Evolutionary conservation across 305 asterid genomes (phyloP).

Genomic region (Andrographis paniculata): DNA sequence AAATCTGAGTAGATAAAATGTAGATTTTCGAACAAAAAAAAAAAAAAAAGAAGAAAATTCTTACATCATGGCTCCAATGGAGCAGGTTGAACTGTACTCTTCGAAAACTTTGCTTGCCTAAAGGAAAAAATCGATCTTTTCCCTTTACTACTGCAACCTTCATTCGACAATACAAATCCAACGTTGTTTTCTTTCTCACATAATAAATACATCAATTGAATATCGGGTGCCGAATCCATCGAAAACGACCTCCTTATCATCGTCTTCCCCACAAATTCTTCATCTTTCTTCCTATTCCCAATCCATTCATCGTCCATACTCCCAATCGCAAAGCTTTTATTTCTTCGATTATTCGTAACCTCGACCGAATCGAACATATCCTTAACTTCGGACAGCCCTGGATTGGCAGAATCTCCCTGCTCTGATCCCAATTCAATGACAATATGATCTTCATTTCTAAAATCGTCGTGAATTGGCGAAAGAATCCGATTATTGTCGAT

Average conservation of each 20-base stretch:
- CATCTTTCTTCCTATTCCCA: constrained; percentile 46
- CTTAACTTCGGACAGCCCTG: constrained; percentile 17
- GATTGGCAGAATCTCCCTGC: constrained; percentile 14
- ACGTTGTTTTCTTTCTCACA: constrained; percentile 37
- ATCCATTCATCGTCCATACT: constrained; percentile 86
- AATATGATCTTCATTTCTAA: constrained; percentile 55
- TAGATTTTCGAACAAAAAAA: too few species aligned
- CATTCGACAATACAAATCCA: constrained; percentile 25
- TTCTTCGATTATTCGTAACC: constrained; percentile 20
- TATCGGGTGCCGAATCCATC: constrained; percentile 78
- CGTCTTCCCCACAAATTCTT: constrained; percentile 44
- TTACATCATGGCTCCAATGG: constrained; percentile 28
- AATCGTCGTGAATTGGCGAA: constrained; percentile 8
- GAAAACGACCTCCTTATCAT: constrained; percentile 83
- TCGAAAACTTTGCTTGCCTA: constrained; percentile 60
- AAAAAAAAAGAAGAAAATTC: too few species aligned
- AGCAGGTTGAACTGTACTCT: constrained; percentile 61
- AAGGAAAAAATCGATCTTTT: constrained; percentile 71
- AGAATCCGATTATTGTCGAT: constrained; percentile 8
- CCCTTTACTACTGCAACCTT: constrained; percentile 42
- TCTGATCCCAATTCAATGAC: constrained; percentile 58
- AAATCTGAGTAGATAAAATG: too few species aligned
- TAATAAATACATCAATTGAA: constrained; percentile 52
- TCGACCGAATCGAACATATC: constrained; percentile 27
- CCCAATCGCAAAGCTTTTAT: constrained; percentile 25